Percentiles rank a stretch among this genome's conserved stretches.
phyloP scores from a whole-genome alignment of 257 asterid species.

The Euphrasia confusa region DNA sequence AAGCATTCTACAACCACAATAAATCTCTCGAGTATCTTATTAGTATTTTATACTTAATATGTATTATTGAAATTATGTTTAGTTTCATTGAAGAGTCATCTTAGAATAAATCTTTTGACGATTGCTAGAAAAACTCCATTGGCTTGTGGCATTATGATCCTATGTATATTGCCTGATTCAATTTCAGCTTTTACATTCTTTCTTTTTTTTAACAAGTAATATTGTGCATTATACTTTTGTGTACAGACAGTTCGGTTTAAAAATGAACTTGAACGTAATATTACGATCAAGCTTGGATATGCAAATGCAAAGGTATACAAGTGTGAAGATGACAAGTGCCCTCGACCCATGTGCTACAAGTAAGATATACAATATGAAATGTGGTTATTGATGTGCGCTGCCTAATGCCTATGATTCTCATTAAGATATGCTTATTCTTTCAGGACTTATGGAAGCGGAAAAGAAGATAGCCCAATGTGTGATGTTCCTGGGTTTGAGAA shows the following conservation, averaged over 20 bases:
- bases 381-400: constrained; percentile 10
- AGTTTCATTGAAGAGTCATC: neutral
- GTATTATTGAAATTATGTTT: neutral
- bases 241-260: constrained; percentile 96
- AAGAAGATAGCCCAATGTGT: constrained; percentile 92
- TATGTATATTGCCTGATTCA: neutral
- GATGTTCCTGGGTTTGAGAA: constrained; percentile 98
- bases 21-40: neutral
- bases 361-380: constrained; percentile 34
- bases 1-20: neutral
- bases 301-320: constrained; percentile 97
- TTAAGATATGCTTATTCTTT: constrained; percentile 3
- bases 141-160: neutral
- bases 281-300: constrained; percentile 97
- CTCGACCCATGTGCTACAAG: constrained; percentile 97
- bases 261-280: constrained; percentile 95
- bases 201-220: neutral
- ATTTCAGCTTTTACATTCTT: neutral
- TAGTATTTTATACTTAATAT: neutral
- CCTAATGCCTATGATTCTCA: constrained; percentile 13
- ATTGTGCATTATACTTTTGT: neutral
- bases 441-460: constrained; percentile 98
- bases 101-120: neutral
- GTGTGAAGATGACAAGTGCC: constrained; percentile 91
- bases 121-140: neutral